Conservation (phyloP, 805 yeast genomes). For the Spathaspora arborariae region DNA sequence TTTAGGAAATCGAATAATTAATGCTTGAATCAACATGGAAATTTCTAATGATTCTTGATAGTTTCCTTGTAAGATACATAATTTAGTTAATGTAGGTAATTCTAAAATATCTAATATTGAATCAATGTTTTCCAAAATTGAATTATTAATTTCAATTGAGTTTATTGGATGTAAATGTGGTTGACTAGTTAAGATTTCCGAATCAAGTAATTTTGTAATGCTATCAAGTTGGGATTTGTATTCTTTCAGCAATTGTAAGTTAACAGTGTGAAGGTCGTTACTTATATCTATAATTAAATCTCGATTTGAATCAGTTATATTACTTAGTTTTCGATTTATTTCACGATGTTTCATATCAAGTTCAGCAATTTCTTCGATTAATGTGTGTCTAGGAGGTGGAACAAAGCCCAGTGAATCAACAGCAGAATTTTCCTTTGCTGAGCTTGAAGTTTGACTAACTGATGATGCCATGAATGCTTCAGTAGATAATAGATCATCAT, state of each 20-base stretch:
- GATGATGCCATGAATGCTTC: conserved; percentile 40
- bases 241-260: conserved; percentile 18
- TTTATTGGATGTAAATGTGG: conserved; percentile 1
- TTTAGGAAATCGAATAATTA: conserved; percentile 66
- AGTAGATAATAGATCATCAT: conserved; percentile 45
- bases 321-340: conserved; percentile 44
- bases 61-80: conserved; percentile 83
- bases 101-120: conserved; percentile 75
- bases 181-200: not conserved
- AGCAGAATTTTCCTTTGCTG: too few relatives aligned
- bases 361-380: conserved; percentile 73
- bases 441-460: not conserved
- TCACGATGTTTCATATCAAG: conserved; percentile 53
- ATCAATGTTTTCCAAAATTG: conserved; percentile 59
- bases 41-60: conserved; percentile 88
- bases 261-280: conserved; percentile 31
- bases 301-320: conserved; percentile 36
- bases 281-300: conserved; percentile 44
- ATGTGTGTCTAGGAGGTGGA: conserved; percentile 18
- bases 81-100: conserved; percentile 74
- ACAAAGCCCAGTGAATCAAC: too few relatives aligned
- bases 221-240: conserved; percentile 8
- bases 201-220: conserved; percentile 12
- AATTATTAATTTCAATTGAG: conserved; percentile 21
- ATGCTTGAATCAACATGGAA: conserved; percentile 65